Conservation (phyloP, 169 alveolate species). For the Perkinsus olseni region DNA sequence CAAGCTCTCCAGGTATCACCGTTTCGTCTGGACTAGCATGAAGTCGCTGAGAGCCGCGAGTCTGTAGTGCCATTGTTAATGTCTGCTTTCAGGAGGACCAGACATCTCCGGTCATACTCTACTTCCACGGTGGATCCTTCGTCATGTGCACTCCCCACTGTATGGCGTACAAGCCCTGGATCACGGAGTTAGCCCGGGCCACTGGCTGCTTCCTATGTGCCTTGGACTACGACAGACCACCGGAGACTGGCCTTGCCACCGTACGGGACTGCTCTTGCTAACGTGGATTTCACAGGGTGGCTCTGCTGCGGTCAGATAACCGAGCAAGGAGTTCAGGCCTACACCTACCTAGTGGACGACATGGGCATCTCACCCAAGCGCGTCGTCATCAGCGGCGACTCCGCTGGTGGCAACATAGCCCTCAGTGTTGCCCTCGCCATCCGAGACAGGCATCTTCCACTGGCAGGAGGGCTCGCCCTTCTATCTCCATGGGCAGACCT, state of each 20-base stretch:
- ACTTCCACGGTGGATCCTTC: not conserved
- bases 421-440: not conserved
- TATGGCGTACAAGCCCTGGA: not conserved
- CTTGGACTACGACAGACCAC: not conserved
- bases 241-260: not conserved
- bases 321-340: not conserved
- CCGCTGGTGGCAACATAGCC: not conserved
- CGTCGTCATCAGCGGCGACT: not conserved
- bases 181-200: not conserved
- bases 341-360: not conserved
- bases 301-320: not conserved
- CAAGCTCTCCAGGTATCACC: not conserved
- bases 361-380: not conserved
- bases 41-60: not conserved
- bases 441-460: not conserved
- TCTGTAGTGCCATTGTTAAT: not conserved
- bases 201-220: not conserved
- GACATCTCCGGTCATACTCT: not conserved
- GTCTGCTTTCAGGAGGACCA: not conserved
- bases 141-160: not conserved
- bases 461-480: not conserved
- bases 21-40: too few species aligned
- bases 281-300: not conserved
- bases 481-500: not conserved
- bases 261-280: not conserved